Conservation (phyloP, 2,329 filamentous ascomycete genomes). For the Arthroderma sp. region DNA sequence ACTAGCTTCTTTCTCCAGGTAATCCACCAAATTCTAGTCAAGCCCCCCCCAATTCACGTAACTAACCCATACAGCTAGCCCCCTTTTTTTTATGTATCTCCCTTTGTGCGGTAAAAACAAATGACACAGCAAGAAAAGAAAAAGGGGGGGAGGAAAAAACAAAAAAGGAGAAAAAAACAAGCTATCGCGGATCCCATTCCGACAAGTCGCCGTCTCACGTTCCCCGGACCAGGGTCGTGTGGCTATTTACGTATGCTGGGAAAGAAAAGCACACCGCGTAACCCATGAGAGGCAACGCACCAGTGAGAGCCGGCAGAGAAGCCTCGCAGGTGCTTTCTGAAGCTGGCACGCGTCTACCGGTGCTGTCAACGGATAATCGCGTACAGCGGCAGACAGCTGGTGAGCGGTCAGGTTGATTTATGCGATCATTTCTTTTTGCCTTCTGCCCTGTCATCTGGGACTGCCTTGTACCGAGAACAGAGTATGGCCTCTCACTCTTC, state of each 20-base stretch:
- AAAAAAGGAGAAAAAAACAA: neutral
- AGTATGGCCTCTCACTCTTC: no score
- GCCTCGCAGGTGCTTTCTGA: no score
- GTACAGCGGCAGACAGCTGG: neutral
- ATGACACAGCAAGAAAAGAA: conserved; percentile 1
- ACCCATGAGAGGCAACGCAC: neutral
- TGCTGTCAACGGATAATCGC: neutral
- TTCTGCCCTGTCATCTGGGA: neutral
- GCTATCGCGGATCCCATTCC: neutral
- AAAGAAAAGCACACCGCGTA: neutral
- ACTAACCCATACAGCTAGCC: neutral
- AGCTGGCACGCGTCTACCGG: neutral
- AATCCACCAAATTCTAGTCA: neutral
- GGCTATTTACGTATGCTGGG: neutral
- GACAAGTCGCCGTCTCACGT: neutral
- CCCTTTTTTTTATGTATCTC: neutral
- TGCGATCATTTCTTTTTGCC: neutral
- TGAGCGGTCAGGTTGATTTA: conserved; percentile 3
- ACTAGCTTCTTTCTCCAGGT: neutral
- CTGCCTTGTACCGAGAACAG: neutral
- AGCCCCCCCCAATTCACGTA: neutral
- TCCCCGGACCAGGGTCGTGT: neutral
- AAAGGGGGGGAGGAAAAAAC: neutral
- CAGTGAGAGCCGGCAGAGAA: neutral
- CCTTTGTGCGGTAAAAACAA: neutral